phyloP scores from a whole-genome alignment of 192 early-diverging fungal genomes.

The Fimicolochytrium jonesii region DNA sequence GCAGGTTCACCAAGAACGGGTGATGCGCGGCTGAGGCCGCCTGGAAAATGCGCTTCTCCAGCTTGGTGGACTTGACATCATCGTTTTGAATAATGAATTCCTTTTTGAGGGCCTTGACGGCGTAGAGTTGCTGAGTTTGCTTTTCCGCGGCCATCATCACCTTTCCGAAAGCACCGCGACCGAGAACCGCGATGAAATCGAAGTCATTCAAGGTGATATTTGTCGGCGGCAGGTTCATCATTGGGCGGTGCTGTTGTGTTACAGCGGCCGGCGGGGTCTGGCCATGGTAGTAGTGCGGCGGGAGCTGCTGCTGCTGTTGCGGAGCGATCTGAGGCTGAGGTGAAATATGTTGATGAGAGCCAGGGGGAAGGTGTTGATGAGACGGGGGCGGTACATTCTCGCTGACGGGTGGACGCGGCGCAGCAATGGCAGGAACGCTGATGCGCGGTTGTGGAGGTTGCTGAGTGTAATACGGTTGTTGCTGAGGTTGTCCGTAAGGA shows the following conservation, averaged over 20 bases:
- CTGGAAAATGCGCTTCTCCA: slow-evolving; percentile 89
- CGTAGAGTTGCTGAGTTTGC: slow-evolving; percentile 70
- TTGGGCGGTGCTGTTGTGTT: not conserved
- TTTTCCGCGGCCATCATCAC: slow-evolving; percentile 96
- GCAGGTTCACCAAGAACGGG: slow-evolving; percentile 92
- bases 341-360: no score
- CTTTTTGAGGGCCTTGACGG: slow-evolving; percentile 95
- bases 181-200: slow-evolving; percentile 74
- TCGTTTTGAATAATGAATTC: slow-evolving; percentile 97
- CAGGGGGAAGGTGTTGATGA: not conserved
- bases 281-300: no score
- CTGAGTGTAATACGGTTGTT: not conserved
- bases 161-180: slow-evolving; percentile 97
- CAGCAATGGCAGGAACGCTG: not conserved
- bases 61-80: slow-evolving; percentile 69
- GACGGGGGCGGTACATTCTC: no score
- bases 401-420: no score
- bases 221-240: slow-evolving; percentile 16
- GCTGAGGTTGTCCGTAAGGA: not conserved
- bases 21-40: slow-evolving; percentile 83
- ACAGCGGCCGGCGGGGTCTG: not conserved
- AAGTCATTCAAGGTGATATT: slow-evolving; percentile 48
- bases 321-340: not conserved
- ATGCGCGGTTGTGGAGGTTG: not conserved
- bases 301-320: not conserved